phyloP scores from a whole-genome alignment of 805 yeast species.

The Wickerhamiella azymoides region DNA sequence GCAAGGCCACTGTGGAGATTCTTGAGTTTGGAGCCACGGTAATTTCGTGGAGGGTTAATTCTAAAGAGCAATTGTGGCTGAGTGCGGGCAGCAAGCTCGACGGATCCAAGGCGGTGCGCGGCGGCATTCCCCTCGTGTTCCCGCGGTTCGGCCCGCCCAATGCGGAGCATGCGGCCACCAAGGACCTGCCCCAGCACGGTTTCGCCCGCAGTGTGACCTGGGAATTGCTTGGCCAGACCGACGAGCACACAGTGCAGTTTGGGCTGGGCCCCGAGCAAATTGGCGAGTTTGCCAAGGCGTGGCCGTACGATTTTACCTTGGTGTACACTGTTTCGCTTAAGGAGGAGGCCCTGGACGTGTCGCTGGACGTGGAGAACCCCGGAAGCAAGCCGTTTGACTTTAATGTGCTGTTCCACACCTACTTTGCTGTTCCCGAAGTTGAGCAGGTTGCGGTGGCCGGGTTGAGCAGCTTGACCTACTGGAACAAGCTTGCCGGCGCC shows the following conservation, averaged over 20 bases:
- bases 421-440: slow-evolving; percentile 60
- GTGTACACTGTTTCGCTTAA: slow-evolving; percentile 53
- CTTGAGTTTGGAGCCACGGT: slow-evolving; percentile 84
- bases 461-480: slow-evolving; percentile 54
- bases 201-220: slow-evolving; percentile 82
- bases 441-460: slow-evolving; percentile 67
- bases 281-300: slow-evolving; percentile 37
- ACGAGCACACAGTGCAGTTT: slow-evolving; percentile 62
- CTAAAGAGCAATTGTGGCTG: slow-evolving; percentile 71
- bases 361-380: slow-evolving; percentile 62
- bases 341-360: slow-evolving; percentile 35
- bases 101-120: slow-evolving; percentile 89
- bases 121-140: slow-evolving; percentile 93
- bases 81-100: slow-evolving; percentile 55
- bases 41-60: slow-evolving; percentile 61
- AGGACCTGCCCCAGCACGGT: slow-evolving; percentile 84
- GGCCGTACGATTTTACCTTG: slow-evolving; percentile 69
- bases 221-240: slow-evolving; percentile 86
- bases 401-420: slow-evolving; percentile 93
- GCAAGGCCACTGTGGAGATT: slow-evolving; percentile 35
- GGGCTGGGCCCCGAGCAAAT: slow-evolving; percentile 82
- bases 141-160: slow-evolving; percentile 63
- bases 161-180: slow-evolving; percentile 27
- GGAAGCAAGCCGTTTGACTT: slow-evolving; percentile 58
- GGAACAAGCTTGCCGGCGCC: slow-evolving; percentile 56